phyloP scores from a whole-genome alignment of 441 rosid genomes.

The Gossypium davidsonii region DNA sequence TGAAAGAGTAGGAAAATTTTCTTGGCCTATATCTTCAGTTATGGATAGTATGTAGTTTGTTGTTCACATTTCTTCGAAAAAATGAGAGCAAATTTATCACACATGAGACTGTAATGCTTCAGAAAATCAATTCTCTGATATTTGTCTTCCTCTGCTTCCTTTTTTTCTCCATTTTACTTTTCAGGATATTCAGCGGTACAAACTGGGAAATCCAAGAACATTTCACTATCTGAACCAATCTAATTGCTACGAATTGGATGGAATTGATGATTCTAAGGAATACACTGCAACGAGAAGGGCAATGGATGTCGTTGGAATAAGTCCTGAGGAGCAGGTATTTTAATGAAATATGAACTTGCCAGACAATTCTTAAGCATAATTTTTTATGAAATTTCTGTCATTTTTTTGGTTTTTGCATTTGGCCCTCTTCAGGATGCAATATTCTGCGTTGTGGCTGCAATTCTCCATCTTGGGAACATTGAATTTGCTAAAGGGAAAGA shows the following conservation, averaged over 20 bases:
- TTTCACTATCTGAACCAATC: slow-evolving; percentile 94
- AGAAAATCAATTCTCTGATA: slow-evolving; percentile 6
- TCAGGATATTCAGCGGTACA: slow-evolving; percentile 72
- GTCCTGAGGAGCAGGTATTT: slow-evolving; percentile 84
- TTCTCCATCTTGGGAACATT: slow-evolving; percentile 91
- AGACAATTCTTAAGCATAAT: slow-evolving; percentile 6
- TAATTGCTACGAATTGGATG: slow-evolving; percentile 76
- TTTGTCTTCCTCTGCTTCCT: slow-evolving; percentile 1
- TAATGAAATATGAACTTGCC: slow-evolving; percentile 12
- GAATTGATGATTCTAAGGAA: slow-evolving; percentile 77
- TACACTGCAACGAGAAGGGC: slow-evolving; percentile 78
- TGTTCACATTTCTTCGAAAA: neutral
- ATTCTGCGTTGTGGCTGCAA: slow-evolving; percentile 82
- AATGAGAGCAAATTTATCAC: neutral
- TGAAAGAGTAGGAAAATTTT: slow-evolving; percentile 1
- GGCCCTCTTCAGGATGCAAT: slow-evolving; percentile 59
- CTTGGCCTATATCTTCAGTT: neutral
- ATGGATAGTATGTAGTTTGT: neutral
- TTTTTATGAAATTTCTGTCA: neutral
- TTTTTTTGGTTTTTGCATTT: slow-evolving; percentile 14
- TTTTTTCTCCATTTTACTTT: slow-evolving; percentile 9
- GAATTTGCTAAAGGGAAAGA: slow-evolving; percentile 87
- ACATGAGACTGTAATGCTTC: neutral
- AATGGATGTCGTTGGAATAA: slow-evolving; percentile 91
- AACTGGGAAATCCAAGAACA: slow-evolving; percentile 67